Conservation (phyloP, 306 rosid species). For the Coriaria nepalensis region DNA sequence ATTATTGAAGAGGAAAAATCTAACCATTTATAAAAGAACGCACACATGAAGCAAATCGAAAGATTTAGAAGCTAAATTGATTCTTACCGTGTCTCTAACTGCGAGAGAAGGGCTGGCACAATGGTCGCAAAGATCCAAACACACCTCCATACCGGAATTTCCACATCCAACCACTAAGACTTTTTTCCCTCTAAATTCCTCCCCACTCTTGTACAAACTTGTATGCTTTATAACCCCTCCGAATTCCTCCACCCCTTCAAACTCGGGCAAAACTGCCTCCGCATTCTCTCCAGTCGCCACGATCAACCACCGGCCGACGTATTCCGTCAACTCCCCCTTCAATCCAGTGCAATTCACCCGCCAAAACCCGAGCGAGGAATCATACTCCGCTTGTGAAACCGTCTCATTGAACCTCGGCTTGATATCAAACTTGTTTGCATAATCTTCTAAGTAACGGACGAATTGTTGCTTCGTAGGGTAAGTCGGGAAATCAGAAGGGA, state of each 20-base stretch:
- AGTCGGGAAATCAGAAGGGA: slow-evolving; percentile 38
- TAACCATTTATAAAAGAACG: too few relatives aligned
- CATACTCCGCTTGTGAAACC: slow-evolving; percentile 37
- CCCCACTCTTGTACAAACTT: slow-evolving; percentile 46
- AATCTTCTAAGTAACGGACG: slow-evolving; percentile 29
- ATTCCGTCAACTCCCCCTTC: slow-evolving; percentile 17
- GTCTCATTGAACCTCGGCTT: slow-evolving; percentile 43
- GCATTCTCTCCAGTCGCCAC: slow-evolving; percentile 79
- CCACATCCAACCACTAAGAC: slow-evolving; percentile 76
- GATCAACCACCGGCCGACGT: slow-evolving; percentile 38
- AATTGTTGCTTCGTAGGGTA: slow-evolving; percentile 62
- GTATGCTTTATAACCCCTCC: slow-evolving; percentile 36
- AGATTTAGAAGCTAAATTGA: neutral
- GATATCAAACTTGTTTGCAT: slow-evolving; percentile 28
- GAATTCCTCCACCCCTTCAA: slow-evolving; percentile 35
- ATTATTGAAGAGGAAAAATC: too few relatives aligned
- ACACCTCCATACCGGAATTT: slow-evolving; percentile 70
- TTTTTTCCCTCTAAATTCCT: slow-evolving; percentile 32
- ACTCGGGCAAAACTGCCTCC: slow-evolving; percentile 45
- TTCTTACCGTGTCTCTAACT: slow-evolving; percentile 49
- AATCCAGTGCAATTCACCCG: slow-evolving; percentile 16
- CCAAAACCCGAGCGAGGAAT: slow-evolving; percentile 29
- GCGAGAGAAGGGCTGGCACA: slow-evolving; percentile 50
- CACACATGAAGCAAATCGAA: too few relatives aligned
- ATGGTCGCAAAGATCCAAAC: slow-evolving; percentile 61